Evolutionary conservation across 805 yeast genomes (phyloP), one percentile per base, ranked within the genome.

Genomic region (Scheffersomyces coipomensis): DNA sequence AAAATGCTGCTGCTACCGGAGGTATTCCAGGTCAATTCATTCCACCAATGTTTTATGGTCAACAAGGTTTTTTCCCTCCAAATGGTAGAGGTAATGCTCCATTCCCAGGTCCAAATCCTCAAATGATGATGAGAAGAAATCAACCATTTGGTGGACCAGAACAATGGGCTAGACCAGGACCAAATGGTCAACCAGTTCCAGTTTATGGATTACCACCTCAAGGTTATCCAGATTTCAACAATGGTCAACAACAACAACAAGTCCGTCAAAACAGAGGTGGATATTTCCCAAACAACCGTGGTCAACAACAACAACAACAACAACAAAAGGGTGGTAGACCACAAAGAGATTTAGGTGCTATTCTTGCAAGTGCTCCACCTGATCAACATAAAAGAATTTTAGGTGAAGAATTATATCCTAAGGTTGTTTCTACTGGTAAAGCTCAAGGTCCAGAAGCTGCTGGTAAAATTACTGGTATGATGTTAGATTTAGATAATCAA

Each of bases 381-480:
- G 93, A 85, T 63, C 91, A 87, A 72, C 96, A 89, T 77, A 91
- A 91, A 88, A 91, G 95, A 80, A 79, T 89, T 63, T 80, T 93
- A 64, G 99, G 99, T 73, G 97, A 93, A 79, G 95, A 89, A 64
- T 78, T 93, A 62, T 93, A 91, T 79, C 89, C 95, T 62, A 87
- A 83, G 79, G 85, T 93, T 60, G 82, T 84, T 51, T 81, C 89
- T 52, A 81, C 87, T 48, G 89, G 88, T 60, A 85, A 85, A 73
- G 88, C 90, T 57, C 81, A 82, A 56, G 95, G 89, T 62, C 85
- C 85, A 43, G 96, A 89, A 71, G 88, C 96, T 60, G 97, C 97
- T 53, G 96, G 97, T 74, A 91, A 90, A 77, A 88, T 93, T 66
- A 93, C 99, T 52, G 97, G 98, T 76, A 93, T 93, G 98, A 81